Conservation (phyloP, 1,284 basidiomycete species). For the Malassezia obtusa region DNA sequence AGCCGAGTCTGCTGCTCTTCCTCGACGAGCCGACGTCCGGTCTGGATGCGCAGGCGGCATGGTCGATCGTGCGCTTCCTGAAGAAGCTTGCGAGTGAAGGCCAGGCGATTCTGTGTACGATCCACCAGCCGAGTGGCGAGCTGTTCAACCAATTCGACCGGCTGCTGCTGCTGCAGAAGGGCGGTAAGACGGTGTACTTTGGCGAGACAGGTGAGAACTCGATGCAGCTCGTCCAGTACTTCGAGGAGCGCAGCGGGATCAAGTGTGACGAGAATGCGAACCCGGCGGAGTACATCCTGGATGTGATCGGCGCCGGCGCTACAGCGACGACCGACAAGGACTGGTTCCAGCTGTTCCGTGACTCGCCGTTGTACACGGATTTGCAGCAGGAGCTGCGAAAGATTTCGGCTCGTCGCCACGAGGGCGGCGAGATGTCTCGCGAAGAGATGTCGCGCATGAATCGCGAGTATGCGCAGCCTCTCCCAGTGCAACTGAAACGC, state of each 20-base stretch:
- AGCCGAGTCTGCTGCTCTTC: slow-evolving; percentile 37
- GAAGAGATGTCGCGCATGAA: slow-evolving; percentile 18
- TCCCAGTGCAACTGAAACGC: slow-evolving; percentile 28
- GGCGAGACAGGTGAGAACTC: slow-evolving; percentile 62
- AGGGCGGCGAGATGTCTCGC: background rate
- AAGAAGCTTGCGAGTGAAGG: slow-evolving; percentile 43
- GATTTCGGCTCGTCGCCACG: slow-evolving; percentile 9
- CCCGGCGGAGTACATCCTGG: slow-evolving; percentile 41
- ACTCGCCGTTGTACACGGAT: slow-evolving; percentile 21
- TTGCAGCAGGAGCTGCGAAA: slow-evolving; percentile 19
- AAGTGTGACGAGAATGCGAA: slow-evolving; percentile 27
- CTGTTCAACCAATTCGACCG: slow-evolving; percentile 36
- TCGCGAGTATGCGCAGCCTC: slow-evolving; percentile 37
- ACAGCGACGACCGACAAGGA: slow-evolving; percentile 34
- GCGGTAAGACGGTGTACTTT: slow-evolving; percentile 51
- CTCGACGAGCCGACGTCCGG: slow-evolving; percentile 43
- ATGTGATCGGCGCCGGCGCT: slow-evolving; percentile 39
- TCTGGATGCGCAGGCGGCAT: slow-evolving; percentile 25
- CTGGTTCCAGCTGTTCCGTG: slow-evolving; percentile 34
- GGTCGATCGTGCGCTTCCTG: slow-evolving; percentile 44
- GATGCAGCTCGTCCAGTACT: slow-evolving; percentile 59
- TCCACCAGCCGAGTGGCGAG: slow-evolving; percentile 48
- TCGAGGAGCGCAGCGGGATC: slow-evolving; percentile 59
- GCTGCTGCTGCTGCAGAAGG: slow-evolving; percentile 32
- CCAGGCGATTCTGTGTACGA: slow-evolving; percentile 47